Conservation (phyloP, 306 rosid species). For the Cyamopsis tetragonoloba region DNA sequence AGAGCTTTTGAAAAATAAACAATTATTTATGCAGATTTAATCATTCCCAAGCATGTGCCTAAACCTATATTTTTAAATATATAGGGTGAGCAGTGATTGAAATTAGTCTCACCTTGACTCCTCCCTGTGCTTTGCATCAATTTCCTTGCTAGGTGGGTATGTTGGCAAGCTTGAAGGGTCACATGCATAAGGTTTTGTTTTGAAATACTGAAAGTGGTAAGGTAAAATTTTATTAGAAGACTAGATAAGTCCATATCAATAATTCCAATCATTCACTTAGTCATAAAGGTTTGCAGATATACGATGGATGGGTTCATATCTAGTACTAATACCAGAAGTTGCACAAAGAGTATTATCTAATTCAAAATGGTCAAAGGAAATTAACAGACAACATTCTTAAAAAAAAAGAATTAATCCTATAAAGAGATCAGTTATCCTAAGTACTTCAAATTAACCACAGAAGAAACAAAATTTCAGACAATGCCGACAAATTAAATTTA, state of each 20-base stretch:
- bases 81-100: slow-evolving; percentile 6
- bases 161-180: slow-evolving; percentile 84
- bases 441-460: slow-evolving; percentile 2
- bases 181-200: slow-evolving; percentile 75
- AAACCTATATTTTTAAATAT: slow-evolving; percentile 2
- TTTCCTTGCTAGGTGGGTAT: slow-evolving; percentile 95
- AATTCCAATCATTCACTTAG: slow-evolving; percentile 9
- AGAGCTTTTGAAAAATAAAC: too few species aligned
- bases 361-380: neutral
- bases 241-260: slow-evolving; percentile 11
- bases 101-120: slow-evolving; percentile 71
- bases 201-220: slow-evolving; percentile 67
- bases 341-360: neutral
- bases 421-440: slow-evolving; percentile 8
- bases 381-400: neutral
- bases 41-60: too few species aligned
- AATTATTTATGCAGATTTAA: too few species aligned
- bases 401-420: neutral
- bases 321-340: neutral
- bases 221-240: slow-evolving; percentile 15
- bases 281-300: neutral
- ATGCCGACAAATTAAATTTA: slow-evolving; percentile 19
- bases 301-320: neutral
- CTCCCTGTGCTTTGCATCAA: slow-evolving; percentile 80
- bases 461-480: neutral